Evolutionary conservation across 2,329 filamentous ascomycete genomes (phyloP).

Genomic region (Curvularia sp.): DNA sequence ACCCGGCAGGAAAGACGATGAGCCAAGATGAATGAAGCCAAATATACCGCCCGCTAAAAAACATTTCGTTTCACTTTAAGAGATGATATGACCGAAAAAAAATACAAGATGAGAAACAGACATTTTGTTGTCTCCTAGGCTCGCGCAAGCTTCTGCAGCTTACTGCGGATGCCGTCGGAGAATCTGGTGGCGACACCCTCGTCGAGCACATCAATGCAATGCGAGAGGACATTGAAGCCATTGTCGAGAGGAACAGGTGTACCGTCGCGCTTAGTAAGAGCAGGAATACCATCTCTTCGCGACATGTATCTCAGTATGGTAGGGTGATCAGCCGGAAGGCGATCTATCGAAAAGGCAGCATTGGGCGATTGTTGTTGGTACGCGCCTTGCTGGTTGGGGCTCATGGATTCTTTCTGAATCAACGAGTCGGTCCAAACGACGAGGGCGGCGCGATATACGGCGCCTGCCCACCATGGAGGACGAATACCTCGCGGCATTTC

Average conservation of each 20-base stretch:
- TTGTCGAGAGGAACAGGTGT: constrained; percentile 57
- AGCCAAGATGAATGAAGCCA: background rate
- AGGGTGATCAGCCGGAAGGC: constrained; percentile 59
- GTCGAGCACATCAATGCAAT: constrained; percentile 62
- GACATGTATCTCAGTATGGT: constrained; percentile 61
- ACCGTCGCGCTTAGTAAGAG: constrained; percentile 60
- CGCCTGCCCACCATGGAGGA: constrained; percentile 75
- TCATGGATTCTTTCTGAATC: constrained; percentile 56
- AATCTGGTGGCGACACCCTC: constrained; percentile 61
- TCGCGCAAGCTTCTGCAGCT: constrained; percentile 58
- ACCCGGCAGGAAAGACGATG: background rate
- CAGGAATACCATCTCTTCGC: constrained; percentile 62
- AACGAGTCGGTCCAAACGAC: constrained; percentile 61
- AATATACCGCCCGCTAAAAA: constrained; percentile 7
- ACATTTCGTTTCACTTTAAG: constrained; percentile 10
- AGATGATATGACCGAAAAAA: constrained; percentile 1
- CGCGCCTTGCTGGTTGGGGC: constrained; percentile 46
- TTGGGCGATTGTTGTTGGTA: constrained; percentile 47
- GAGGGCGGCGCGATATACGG: constrained; percentile 67
- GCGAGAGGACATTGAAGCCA: constrained; percentile 58
- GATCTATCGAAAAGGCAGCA: constrained; percentile 60
- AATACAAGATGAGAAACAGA: constrained; percentile 5
- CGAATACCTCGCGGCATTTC: constrained; percentile 66
- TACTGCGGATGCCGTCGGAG: constrained; percentile 62
- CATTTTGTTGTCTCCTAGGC: constrained; percentile 23